Percentiles rank a stretch among this genome's conserved stretches.
Conservation (phyloP, 176 grass and related monocot genomes). For the Aegilops bicornis region DNA sequence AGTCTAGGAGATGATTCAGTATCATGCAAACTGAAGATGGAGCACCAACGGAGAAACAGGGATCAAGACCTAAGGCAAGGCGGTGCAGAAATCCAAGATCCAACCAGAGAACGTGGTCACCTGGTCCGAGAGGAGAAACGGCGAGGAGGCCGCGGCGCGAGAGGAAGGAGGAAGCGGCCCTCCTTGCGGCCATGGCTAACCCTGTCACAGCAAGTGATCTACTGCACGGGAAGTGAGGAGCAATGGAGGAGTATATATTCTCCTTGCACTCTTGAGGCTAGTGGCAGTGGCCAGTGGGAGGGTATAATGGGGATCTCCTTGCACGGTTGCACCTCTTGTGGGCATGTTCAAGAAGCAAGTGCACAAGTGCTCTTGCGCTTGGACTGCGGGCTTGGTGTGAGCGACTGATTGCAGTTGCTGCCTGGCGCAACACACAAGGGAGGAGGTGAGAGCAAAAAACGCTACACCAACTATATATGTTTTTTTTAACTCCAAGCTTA, state of each 20-base stretch:
- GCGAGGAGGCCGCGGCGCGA: not conserved
- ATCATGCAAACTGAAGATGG: not conserved
- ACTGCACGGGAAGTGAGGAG: not conserved
- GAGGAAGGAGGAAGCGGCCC: conserved; percentile 54
- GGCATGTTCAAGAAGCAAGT: not conserved
- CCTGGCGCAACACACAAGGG: not conserved
- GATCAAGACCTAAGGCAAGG: not conserved
- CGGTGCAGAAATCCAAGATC: not conserved
- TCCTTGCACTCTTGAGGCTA: not conserved
- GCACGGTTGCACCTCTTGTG: conserved; percentile 12
- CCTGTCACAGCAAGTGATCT: not conserved
- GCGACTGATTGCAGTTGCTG: not conserved
- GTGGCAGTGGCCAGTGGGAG: not conserved
- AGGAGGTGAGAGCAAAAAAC: not conserved
- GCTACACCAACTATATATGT: no score
- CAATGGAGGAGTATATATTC: not conserved
- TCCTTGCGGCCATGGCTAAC: conserved; percentile 55
- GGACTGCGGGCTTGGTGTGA: not conserved
- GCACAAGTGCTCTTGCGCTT: not conserved
- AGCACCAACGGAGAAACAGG: not conserved
- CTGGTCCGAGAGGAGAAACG: conserved; percentile 34
- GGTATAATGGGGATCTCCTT: not conserved
- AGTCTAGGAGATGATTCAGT: not conserved
- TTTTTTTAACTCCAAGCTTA: no score
- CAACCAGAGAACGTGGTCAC: conserved; percentile 17